Evolutionary conservation across 2,329 filamentous ascomycete species (phyloP).

Genomic region (Aaosphaeria pasadenensis): DNA sequence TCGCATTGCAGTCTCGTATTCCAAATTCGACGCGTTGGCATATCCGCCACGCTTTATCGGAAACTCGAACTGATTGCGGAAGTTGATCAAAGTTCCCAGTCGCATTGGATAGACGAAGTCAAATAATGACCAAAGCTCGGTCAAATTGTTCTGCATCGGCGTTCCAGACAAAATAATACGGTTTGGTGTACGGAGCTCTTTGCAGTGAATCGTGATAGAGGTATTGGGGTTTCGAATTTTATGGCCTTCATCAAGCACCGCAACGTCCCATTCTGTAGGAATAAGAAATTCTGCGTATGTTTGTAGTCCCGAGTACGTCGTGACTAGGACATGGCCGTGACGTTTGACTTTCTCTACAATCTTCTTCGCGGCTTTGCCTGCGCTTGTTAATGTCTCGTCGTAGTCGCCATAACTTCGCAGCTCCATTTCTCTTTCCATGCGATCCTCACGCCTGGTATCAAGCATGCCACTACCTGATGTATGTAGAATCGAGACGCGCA

Average conservation of each 20-base stretch:
- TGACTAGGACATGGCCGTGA: slow-evolving; percentile 89
- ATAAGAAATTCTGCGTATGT: slow-evolving; percentile 83
- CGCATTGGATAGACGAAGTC: slow-evolving; percentile 98
- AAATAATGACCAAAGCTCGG: slow-evolving; percentile 94
- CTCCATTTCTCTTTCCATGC: slow-evolving; percentile 61
- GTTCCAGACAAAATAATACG: slow-evolving; percentile 93
- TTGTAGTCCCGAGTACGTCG: slow-evolving; percentile 93
- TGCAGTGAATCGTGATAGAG: slow-evolving; percentile 90
- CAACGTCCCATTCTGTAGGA: slow-evolving; percentile 85
- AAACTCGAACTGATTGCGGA: slow-evolving; percentile 87
- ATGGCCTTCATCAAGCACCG: slow-evolving; percentile 93
- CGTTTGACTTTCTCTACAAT: slow-evolving; percentile 80
- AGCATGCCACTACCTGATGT: slow-evolving; percentile 96
- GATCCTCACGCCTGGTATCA: slow-evolving; percentile 63
- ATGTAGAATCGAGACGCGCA: slow-evolving; percentile 91
- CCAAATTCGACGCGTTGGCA: slow-evolving; percentile 88
- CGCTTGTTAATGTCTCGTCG: slow-evolving; percentile 46
- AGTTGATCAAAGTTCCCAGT: slow-evolving; percentile 85
- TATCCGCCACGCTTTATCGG: slow-evolving; percentile 93
- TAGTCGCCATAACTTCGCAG: slow-evolving; percentile 45
- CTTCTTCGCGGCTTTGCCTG: slow-evolving; percentile 68
- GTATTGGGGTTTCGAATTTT: slow-evolving; percentile 98
- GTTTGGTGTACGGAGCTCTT: slow-evolving; percentile 86
- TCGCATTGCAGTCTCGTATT: slow-evolving; percentile 90
- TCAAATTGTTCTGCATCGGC: slow-evolving; percentile 95